Percentiles rank a stretch among this genome's conserved stretches.
phyloP scores from a whole-genome alignment of 2,329 filamentous ascomycete species.

The Talaromyces sp. region DNA sequence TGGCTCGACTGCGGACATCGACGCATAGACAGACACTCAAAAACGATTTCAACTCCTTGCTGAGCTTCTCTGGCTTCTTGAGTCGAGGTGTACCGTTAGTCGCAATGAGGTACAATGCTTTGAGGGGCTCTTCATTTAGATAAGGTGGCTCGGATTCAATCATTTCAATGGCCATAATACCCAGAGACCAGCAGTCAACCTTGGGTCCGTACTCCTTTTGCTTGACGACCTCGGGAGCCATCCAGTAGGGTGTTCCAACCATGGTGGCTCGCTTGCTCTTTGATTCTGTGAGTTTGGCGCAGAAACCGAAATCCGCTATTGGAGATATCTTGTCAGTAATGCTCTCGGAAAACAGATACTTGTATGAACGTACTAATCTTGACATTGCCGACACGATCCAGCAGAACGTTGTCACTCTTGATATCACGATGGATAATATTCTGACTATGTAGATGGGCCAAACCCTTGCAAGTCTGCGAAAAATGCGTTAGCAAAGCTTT shows the following conservation, averaged over 20 bases:
- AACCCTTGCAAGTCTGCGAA: slow-evolving; percentile 81
- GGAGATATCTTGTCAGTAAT: background rate
- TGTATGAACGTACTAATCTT: slow-evolving; percentile 78
- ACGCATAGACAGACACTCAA: slow-evolving; percentile 94
- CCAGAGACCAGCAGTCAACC: slow-evolving; percentile 97
- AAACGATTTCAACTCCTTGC: slow-evolving; percentile 97
- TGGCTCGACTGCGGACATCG: slow-evolving; percentile 90
- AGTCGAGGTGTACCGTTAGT: slow-evolving; percentile 95
- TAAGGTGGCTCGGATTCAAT: slow-evolving; percentile 98
- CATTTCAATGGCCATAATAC: slow-evolving; percentile 99
- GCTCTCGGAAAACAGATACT: background rate
- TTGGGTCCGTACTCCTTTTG: slow-evolving; percentile 98
- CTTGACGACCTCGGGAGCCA: slow-evolving; percentile 98
- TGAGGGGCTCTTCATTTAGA: slow-evolving; percentile 94
- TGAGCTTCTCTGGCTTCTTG: slow-evolving; percentile 97
- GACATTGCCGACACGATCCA: slow-evolving; percentile 91
- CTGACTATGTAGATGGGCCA: slow-evolving; percentile 91
- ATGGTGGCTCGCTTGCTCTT: slow-evolving; percentile 98
- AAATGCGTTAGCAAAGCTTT: background rate
- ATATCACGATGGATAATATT: slow-evolving; percentile 99
- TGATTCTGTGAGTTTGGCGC: slow-evolving; percentile 93
- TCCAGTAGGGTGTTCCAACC: slow-evolving; percentile 99
- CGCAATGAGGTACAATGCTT: slow-evolving; percentile 94
- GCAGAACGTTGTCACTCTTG: slow-evolving; percentile 96
- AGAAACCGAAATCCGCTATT: slow-evolving; percentile 95